phyloP scores from a whole-genome alignment of 208 protist species.

The Leishmania turanica region DNA sequence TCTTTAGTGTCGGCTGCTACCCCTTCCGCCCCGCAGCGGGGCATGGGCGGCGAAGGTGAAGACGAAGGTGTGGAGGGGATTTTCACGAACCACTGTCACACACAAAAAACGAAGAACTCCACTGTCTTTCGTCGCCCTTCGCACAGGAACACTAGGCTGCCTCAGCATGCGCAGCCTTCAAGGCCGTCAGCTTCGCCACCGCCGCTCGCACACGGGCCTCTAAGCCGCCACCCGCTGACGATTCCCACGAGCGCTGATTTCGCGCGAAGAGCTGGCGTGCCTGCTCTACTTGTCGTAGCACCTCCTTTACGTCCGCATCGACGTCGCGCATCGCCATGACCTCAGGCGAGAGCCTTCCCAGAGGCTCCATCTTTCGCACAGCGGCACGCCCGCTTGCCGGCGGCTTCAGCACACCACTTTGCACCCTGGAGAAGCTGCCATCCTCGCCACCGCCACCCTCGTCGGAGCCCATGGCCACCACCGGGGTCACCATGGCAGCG shows the following conservation, averaged over 20 bases:
- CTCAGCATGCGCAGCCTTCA: background rate
- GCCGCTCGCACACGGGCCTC: constrained; percentile 20
- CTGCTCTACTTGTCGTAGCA: constrained; percentile 25
- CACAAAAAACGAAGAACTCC: background rate
- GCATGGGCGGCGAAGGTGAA: background rate
- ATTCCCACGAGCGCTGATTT: constrained; percentile 11
- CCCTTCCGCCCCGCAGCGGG: background rate
- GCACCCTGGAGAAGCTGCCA: background rate
- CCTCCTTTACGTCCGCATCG: background rate
- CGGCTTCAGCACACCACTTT: background rate
- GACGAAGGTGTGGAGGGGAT: background rate
- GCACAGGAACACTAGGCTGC: background rate
- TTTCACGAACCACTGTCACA: background rate
- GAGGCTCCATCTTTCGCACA: background rate
- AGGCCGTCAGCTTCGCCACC: constrained; percentile 23
- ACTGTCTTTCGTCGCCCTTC: background rate
- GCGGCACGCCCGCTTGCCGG: background rate
- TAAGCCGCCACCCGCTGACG: background rate
- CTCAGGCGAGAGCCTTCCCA: background rate
- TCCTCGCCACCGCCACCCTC: background rate
- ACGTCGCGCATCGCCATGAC: background rate
- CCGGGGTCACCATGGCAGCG: background rate
- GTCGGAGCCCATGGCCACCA: background rate
- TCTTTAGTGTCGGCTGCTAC: background rate
- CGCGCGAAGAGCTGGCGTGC: constrained; percentile 18